Evolutionary conservation across 2,329 filamentous ascomycete genomes (phyloP), one percentile per base, ranked within the genome.

Genomic region (Pseudovirgaria hyperparasitica): DNA sequence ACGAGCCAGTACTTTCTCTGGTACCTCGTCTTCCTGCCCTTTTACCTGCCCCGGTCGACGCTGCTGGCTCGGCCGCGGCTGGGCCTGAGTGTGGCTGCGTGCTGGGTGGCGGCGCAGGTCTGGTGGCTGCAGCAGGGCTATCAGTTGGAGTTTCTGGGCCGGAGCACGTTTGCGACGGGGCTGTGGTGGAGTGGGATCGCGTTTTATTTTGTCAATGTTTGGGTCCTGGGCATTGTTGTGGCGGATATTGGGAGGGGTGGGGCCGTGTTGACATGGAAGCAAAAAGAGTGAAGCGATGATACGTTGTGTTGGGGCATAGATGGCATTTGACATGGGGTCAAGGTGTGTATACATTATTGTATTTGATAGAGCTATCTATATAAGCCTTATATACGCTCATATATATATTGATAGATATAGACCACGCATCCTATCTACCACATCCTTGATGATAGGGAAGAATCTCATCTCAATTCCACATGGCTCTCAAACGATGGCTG

Each of bases 1-100:
- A 98, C 90, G 3, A 93, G 85, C 46, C 87, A 93, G 84, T 98
- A 98, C 53, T 98, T 98, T 54, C 70, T 98, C 26, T 98, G 90
- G 90, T 96, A 98, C 55, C 76, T 94, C 55, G 72, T 94, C 38
- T 82, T 98, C 41, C 63, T 96, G 3, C 90, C 90, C 0, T 76
- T 94, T 26, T 92, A 94, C 50, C 74, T 98, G 0, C 85, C 87
- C 0, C 59, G 59, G 19, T 94, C 86, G 0, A 77, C 78, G 0
- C 65, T 94, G 9, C 57, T 92, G 1, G 55, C 51, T 4, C 63
- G 57, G 3, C 71, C 71, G 1, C 44, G 46, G 5, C 55, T 78
- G 4, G 90, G 90, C 2, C 32, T 80, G 2, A 41, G 60, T 0
- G 81, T 81, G 1, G 60, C 82, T 5, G 41, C 58, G 2, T 55